Evolutionary conservation across 225 moss, liverwort and hornwort species (phyloP).

Genomic region (Climacium dendroides): DNA sequence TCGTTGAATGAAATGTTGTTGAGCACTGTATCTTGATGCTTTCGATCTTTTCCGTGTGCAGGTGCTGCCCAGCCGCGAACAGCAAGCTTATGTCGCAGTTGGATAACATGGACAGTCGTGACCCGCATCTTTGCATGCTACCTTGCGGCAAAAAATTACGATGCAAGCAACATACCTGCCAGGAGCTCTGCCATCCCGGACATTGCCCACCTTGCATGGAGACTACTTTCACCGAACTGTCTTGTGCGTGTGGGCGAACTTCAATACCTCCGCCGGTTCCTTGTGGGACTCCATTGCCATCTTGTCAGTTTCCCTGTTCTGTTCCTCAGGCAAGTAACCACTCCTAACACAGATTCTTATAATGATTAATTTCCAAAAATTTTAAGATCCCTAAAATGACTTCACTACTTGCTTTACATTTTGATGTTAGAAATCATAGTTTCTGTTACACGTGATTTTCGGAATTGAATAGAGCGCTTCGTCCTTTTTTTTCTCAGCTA

Average conservation of each 20-base stretch:
- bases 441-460: not conserved
- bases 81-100: constrained; percentile 2
- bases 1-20: not conserved
- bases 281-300: constrained; percentile 89
- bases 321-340: constrained; percentile 47
- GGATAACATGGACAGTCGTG: constrained; percentile 27
- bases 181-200: constrained; percentile 81
- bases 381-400: not conserved
- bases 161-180: constrained; percentile 77
- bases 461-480: not conserved
- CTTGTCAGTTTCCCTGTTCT: constrained; percentile 77
- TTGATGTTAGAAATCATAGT: not conserved
- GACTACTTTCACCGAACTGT: constrained; percentile 77
- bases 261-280: constrained; percentile 86
- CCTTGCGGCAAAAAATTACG: constrained; percentile 86
- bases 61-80: constrained; percentile 57
- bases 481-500: not conserved
- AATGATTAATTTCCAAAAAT: not conserved
- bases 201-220: constrained; percentile 94
- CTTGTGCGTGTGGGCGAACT: constrained; percentile 87
- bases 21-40: not conserved
- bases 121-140: constrained; percentile 71
- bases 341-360: not conserved
- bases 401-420: not conserved
- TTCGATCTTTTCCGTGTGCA: constrained; percentile 1